Conservation (phyloP, 2,329 filamentous ascomycete species). For the Phialophora tarda region DNA sequence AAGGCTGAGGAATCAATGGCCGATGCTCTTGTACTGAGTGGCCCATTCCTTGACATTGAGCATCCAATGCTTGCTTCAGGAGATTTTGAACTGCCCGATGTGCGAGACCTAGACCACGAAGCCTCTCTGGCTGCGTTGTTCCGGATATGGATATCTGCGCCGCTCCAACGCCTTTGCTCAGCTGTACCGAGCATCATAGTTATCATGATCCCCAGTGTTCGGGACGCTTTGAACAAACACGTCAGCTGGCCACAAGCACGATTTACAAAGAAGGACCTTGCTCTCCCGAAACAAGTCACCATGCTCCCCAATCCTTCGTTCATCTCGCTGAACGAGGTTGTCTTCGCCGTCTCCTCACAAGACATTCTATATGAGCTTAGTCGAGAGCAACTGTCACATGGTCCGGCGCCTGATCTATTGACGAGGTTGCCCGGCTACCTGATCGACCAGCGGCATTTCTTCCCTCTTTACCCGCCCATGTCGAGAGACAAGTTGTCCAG, state of each 20-base stretch:
- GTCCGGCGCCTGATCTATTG: conserved; percentile 64
- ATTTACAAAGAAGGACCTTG: conserved; percentile 72
- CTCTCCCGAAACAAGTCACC: conserved; percentile 75
- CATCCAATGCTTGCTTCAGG: conserved; percentile 84
- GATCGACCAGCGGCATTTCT: conserved; percentile 89
- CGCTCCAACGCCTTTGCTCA: conserved; percentile 71
- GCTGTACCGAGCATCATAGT: conserved; percentile 80
- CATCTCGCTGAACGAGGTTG: conserved; percentile 82
- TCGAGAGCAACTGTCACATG: conserved; percentile 71
- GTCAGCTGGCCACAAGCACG: conserved; percentile 84
- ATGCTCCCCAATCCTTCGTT: conserved; percentile 92
- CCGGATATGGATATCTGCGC: conserved; percentile 75
- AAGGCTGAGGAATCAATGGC: conserved; percentile 75
- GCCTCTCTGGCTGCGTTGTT: conserved; percentile 84
- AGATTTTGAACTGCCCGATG: conserved; percentile 75
- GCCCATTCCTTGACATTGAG: conserved; percentile 89
- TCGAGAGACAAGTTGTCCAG: conserved; percentile 70
- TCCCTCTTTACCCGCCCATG: conserved; percentile 83
- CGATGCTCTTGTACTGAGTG: conserved; percentile 78
- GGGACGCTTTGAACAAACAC: conserved; percentile 80
- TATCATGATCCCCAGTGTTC: conserved; percentile 79
- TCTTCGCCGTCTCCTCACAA: conserved; percentile 80
- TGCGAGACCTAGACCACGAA: conserved; percentile 68
- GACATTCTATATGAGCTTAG: conserved; percentile 83
- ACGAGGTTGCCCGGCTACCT: conserved; percentile 76